Evolutionary conservation across 306 rosid genomes (phyloP).

Genomic region (Chamaecrista fasciculata): DNA sequence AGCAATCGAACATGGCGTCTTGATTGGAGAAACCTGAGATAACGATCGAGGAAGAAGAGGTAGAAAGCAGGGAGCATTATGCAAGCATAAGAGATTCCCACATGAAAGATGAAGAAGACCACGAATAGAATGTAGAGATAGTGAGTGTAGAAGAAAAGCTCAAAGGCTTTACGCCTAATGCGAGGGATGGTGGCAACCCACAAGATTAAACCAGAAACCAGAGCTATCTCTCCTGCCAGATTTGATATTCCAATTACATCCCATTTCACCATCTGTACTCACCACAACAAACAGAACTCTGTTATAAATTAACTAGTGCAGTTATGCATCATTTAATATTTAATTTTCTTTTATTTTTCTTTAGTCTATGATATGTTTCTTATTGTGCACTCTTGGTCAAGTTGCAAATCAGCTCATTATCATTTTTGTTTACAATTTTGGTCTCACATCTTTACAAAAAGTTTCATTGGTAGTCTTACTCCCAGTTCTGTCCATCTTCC

Average conservation of each 20-base stretch:
- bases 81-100: constrained; percentile 46
- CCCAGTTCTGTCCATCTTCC: too few species aligned
- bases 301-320: not conserved
- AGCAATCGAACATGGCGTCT: constrained; percentile 38
- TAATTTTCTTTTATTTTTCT: too few species aligned
- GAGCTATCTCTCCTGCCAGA: constrained; percentile 70
- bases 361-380: too few species aligned
- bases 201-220: constrained; percentile 50
- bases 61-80: constrained; percentile 72
- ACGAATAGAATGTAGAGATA: constrained; percentile 65
- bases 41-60: constrained; percentile 81
- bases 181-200: constrained; percentile 66
- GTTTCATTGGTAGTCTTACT: too few species aligned
- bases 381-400: too few species aligned
- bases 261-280: constrained; percentile 66
- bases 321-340: too few species aligned
- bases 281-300: not conserved
- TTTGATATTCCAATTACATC: constrained; percentile 41
- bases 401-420: too few species aligned
- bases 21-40: constrained; percentile 65
- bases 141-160: constrained; percentile 75
- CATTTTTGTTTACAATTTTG: too few species aligned
- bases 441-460: too few species aligned
- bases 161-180: constrained; percentile 59
- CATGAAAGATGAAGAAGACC: constrained; percentile 70